Evolutionary conservation across 768 basidiomycete species (phyloP).

Genomic region (Suillus tomentosus): DNA sequence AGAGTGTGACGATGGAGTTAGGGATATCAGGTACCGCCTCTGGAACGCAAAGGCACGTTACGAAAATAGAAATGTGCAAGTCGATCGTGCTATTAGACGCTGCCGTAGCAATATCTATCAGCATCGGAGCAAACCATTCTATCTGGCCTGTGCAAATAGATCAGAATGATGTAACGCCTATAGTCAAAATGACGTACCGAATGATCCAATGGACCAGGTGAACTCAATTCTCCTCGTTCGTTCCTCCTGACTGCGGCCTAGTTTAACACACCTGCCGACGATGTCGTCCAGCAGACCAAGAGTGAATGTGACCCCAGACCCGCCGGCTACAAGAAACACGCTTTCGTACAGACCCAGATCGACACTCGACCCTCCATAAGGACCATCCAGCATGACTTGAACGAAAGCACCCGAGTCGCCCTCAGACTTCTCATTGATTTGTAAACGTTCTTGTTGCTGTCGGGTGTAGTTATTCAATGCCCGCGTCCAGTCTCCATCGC

Average conservation of each 20-base stretch:
- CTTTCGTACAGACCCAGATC: conserved; percentile 72
- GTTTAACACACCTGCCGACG: conserved; percentile 60
- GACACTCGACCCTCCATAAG: conserved; percentile 80
- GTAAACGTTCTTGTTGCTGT: conserved; percentile 36
- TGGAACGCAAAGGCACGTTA: conserved; percentile 75
- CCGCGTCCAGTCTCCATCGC: conserved; percentile 72
- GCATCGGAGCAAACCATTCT: conserved; percentile 51
- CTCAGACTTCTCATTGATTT: neutral
- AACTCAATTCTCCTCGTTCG: conserved; percentile 71
- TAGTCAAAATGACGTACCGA: conserved; percentile 46
- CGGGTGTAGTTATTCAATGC: conserved; percentile 59
- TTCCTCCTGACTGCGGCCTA: conserved; percentile 48
- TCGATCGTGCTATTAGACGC: conserved; percentile 48
- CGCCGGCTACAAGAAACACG: conserved; percentile 78
- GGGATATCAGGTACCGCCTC: conserved; percentile 66
- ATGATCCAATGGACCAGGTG: conserved; percentile 78
- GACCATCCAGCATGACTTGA: conserved; percentile 83
- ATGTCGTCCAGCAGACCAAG: conserved; percentile 83
- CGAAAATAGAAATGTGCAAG: conserved; percentile 72
- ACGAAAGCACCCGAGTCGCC: conserved; percentile 36
- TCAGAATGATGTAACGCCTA: neutral
- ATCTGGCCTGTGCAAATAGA: conserved; percentile 38
- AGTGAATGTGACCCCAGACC: conserved; percentile 82
- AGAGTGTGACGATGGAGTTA: conserved; percentile 57
- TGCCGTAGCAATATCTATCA: conserved; percentile 47